Base-by-base conservation (phyloP, 805 yeast species). In the Suhomyces kilbournensis region DNA sequence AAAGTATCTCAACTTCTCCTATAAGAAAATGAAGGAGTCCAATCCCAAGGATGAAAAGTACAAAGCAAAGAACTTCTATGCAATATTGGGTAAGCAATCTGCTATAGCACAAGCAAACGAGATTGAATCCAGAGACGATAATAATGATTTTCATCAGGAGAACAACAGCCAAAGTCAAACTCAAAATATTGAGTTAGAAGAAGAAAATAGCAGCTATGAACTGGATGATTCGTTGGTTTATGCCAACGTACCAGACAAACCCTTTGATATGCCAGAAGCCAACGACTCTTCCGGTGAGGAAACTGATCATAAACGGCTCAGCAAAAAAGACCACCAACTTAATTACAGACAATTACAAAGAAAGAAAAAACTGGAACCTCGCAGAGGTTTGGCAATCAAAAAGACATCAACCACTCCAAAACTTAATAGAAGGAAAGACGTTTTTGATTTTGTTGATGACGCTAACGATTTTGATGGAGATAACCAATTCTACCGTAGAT, bases 21-120 rank as follows among this genome's bases (percentile, higher is more conserved):
- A 75, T 53, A 44, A 67, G 46, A 60, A 60, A 43, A 58, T 63
- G 44, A 72, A 71, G 55, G 55, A 59, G 38, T 52, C 63, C 15
- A 67, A 71, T 49, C 78, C 77, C 2, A 62, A 62, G 7, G 79
- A 75, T 49, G 77, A 74, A 10, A 68, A 72, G 28, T 75, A 66
- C 54, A 67, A 64, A 47, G 58, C 74, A 4, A 72, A 68, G 52
- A 72, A 65, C 52, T 74, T 75, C 54, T 75, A 72, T 53, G 59
- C 65, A 0, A 72, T 70, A 34, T 53, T 75, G 32, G 77, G 78
- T 6, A 63, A 58, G 48, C 54, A 50, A 30, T 47, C 55, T 12
- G 49, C 48, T 20, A 46, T 47, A 8, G 60, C 59, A 2, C 23
- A 47, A 42, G 49, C 26, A 9, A 53, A 52, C 25, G 57, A 55